Evolutionary conservation across 768 basidiomycete species (phyloP), one percentile per base, ranked within the genome.

Genomic region (Lactifluus hygrophoroides): DNA sequence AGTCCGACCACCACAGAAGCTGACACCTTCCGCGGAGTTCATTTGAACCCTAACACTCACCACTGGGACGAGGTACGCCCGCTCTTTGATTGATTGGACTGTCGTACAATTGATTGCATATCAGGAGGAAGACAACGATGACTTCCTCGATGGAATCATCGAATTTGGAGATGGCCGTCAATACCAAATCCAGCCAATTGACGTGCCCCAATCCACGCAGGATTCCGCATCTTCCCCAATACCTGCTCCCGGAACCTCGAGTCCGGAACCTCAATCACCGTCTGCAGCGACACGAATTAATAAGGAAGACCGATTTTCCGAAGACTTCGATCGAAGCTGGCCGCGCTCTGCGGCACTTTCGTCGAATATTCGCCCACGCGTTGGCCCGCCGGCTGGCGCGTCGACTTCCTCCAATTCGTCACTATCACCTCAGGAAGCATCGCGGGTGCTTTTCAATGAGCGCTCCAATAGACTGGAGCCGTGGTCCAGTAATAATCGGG

Each of bases 241-340:
- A 9, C 46, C 44, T 23, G 35, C 48, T n/a, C 51, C 37, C 25
- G 56, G 51, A 55, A 57, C 28, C 9, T 43, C 40, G 8, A 17
- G 30, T 44, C 19, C 37, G 11, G 30, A 27, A n/a, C 54, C 53
- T n/a, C 56, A 37, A 27, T 51, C 51, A 38, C 54, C 49, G 6
- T 25, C 51, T 19, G 44, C 69, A 37, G 66, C 73, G 51, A 72
- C 69, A n/a, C 80, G 80, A 34, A 83, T 91, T 13, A 80, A 79
- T 63, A 92, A 94, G 69, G 88, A 88, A 63, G 91, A 96, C 50
- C 80, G 94, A 30, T 94, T 95, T 71, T 84, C 80, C 6, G 93
- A 97, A 64, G 94, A 97, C 71, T 95, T 90, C 68, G 95, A 96
- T 73, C 84, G 95, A 51, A 93, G 91, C 66, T 96, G 93, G 94